Conservation (phyloP, 345 rosid species). For the Camelina sativa region DNA sequence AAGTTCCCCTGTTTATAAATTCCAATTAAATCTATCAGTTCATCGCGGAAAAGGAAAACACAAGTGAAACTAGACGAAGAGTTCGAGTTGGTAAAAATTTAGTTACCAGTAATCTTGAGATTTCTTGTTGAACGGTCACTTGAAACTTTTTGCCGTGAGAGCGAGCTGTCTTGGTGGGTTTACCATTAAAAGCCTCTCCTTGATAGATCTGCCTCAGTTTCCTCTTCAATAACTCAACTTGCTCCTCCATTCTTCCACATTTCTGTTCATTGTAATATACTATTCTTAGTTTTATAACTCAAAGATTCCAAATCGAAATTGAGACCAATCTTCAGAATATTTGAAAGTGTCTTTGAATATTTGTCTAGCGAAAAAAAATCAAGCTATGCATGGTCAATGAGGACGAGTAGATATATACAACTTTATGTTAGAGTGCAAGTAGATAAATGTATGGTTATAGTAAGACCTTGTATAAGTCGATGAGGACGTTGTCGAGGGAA, state of each 20-base stretch:
- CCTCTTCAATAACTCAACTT: conserved; percentile 75
- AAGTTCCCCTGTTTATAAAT: conserved; percentile 68
- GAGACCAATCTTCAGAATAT: too few species aligned
- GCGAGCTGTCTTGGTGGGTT: conserved; percentile 89
- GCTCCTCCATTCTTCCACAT: conserved; percentile 85
- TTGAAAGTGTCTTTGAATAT: neutral
- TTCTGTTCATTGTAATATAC: conserved; percentile 54
- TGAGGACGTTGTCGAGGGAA: conserved; percentile 89
- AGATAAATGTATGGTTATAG: conserved; percentile 13
- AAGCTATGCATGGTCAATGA: too few species aligned
- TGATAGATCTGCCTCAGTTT: conserved; percentile 82
- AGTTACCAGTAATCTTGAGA: conserved; percentile 84
- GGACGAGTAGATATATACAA: too few species aligned
- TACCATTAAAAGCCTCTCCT: conserved; percentile 87
- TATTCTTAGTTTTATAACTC: too few species aligned
- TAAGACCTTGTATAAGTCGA: conserved; percentile 89
- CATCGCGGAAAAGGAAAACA: neutral
- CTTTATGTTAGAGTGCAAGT: neutral
- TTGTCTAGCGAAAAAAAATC: too few species aligned
- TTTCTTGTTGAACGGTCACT: conserved; percentile 90
- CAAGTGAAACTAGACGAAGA: neutral
- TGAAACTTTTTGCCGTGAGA: conserved; percentile 96
- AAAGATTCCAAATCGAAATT: too few species aligned
- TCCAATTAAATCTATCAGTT: neutral
- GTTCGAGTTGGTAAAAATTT: neutral